phyloP scores from a whole-genome alignment of 1,139 yeast genomes.

The Pichia kudriavzevii region DNA sequence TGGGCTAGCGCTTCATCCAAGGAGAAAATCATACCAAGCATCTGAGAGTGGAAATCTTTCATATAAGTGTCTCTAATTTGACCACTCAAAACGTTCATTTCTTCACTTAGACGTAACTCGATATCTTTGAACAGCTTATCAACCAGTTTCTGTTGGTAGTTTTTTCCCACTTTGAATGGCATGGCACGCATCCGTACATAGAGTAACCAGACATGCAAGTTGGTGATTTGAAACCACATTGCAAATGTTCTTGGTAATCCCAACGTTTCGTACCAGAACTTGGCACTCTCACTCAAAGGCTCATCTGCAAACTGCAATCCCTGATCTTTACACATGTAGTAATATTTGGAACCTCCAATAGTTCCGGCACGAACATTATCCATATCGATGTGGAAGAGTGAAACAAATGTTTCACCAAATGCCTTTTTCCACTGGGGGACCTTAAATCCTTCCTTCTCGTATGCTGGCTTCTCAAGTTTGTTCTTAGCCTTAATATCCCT shows the following conservation, averaged over 20 bases:
- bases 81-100: conserved; percentile 77
- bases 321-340: conserved; percentile 80
- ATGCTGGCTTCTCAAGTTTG: conserved; percentile 31
- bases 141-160: conserved; percentile 86
- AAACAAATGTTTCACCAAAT: conserved; percentile 66
- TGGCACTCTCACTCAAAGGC: conserved; percentile 55
- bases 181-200: conserved; percentile 92
- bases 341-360: conserved; percentile 82
- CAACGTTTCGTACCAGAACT: conserved; percentile 70
- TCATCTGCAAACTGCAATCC: conserved; percentile 71
- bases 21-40: conserved; percentile 82
- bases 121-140: conserved; percentile 87
- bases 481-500: conserved; percentile 29
- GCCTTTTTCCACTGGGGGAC: conserved; percentile 65
- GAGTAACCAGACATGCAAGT: conserved; percentile 87
- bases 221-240: conserved; percentile 91
- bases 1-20: conserved; percentile 88
- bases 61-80: conserved; percentile 78
- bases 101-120: conserved; percentile 77
- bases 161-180: conserved; percentile 83
- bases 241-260: conserved; percentile 80
- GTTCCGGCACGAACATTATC: conserved; percentile 90
- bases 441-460: conserved; percentile 50
- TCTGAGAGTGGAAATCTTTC: conserved; percentile 84
- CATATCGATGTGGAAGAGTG: conserved; percentile 73